Conservation (phyloP, 1,139 yeast species). For the Eremothecium cymbalariae region DNA sequence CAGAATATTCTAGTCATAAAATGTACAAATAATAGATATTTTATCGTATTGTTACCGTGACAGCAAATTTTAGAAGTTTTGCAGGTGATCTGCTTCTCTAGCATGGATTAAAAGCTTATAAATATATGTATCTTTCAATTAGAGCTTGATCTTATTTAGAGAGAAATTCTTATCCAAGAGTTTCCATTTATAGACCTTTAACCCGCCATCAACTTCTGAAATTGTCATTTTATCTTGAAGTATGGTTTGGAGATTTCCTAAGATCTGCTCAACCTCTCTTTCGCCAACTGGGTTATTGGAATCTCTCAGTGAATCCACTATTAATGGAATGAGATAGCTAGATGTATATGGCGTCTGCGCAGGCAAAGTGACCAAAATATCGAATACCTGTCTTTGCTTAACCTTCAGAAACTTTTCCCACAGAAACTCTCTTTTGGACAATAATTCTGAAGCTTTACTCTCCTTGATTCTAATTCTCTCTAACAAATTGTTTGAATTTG, state of each 20-base stretch:
- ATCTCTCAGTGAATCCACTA: constrained; percentile 31
- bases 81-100: too few relatives aligned
- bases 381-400: constrained; percentile 36
- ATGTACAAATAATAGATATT: background rate
- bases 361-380: constrained; percentile 28
- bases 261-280: constrained; percentile 30
- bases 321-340: constrained; percentile 25
- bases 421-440: constrained; percentile 31
- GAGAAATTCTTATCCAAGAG: constrained; percentile 15
- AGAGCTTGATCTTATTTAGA: too few relatives aligned
- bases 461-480: constrained; percentile 27
- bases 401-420: constrained; percentile 37
- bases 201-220: constrained; percentile 23
- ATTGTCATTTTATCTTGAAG: constrained; percentile 16
- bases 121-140: too few relatives aligned
- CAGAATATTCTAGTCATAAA: background rate
- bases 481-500: constrained; percentile 12
- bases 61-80: too few relatives aligned
- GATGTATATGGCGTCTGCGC: constrained; percentile 31
- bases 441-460: constrained; percentile 21
- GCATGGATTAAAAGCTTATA: too few relatives aligned
- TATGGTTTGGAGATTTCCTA: constrained; percentile 19
- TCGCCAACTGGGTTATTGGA: constrained; percentile 30
- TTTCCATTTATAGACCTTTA: constrained; percentile 26
- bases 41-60: background rate